Evolutionary conservation across 805 yeast genomes (phyloP), one percentile per base, ranked within the genome.

Genomic region (Debaryomyces tyrocola): DNA sequence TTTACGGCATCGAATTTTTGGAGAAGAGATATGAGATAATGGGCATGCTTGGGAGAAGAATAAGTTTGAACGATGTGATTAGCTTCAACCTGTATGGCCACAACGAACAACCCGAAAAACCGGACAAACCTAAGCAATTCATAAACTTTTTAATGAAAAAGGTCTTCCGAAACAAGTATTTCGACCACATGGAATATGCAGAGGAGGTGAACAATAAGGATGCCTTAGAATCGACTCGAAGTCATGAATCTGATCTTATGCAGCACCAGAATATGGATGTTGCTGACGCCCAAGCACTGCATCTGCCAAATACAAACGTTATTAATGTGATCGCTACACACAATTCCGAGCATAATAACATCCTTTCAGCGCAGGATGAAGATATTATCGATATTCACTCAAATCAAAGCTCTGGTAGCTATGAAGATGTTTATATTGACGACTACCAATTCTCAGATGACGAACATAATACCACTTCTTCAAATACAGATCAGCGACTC

Each of bases 31-130:
- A 68, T 24, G 89, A 84, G 50, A 66, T 75, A 41, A 67, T 69
- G 51, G 85, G 85, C 0, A 79, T 85, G 8, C 71, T 85, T 39
- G 91, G 91, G 0, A 70, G 90, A 49, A 72, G 79, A 49, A 63
- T 73, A 42, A 75, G 83, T 28, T 65, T 70, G 41, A 82, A 79
- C 41, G 80, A 77, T 46, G 59, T 56, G 1, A 45, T 53, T 3
- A 51, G 52, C 8, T 39, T 39, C 42, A 39, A 27, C 24, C 42
- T 24, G 34, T 14, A 14, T 31, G 34, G 17, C 14, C 3, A 7
- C 10, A 6, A 24, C 10, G 27, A 24, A 24, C 27, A 9, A 9
- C 27, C 27, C 27, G 27, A 24, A 24, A 24, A 24, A 24, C 7
- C 27, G 7, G 27, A 24, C 27, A 24, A 24, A 24, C 27, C 10